These are phyloP conservation scores for Globisporangium megalacanthum DNA, from an alignment of 352 stramenopile species.

Conservation along the genomic window DNA sequence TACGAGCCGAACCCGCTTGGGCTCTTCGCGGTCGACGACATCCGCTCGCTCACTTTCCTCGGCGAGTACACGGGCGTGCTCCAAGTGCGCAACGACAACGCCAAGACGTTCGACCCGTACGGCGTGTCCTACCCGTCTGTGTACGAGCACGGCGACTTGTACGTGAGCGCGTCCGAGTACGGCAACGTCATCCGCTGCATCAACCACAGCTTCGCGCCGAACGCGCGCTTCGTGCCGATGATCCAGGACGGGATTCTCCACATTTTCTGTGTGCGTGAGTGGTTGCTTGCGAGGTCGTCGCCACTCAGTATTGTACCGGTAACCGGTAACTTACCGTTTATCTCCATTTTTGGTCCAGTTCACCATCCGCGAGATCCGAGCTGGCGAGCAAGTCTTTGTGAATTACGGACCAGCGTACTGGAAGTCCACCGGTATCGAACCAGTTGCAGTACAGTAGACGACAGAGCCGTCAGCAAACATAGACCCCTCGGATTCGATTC, in stretches of 20 bases:
- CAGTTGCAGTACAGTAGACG: slow-evolving; percentile 28
- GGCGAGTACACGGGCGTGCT: slow-evolving; percentile 69
- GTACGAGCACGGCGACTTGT: slow-evolving; percentile 59
- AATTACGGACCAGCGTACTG: slow-evolving; percentile 70
- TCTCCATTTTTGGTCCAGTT: slow-evolving; percentile 35
- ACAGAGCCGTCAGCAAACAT: not conserved
- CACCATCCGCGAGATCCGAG: slow-evolving; percentile 30
- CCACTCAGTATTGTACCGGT: not conserved
- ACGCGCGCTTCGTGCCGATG: slow-evolving; percentile 62
- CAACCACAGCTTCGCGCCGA: slow-evolving; percentile 62
- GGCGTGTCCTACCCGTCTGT: slow-evolving; percentile 66
- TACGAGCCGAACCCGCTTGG: slow-evolving; percentile 49
- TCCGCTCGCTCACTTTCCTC: slow-evolving; percentile 38
- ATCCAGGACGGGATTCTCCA: slow-evolving; percentile 57
- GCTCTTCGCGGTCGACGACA: slow-evolving; percentile 52
- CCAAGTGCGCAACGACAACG: slow-evolving; percentile 35
- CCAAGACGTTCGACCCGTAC: slow-evolving; percentile 52
- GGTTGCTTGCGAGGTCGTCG: not conserved
- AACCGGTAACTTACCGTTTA: not conserved
- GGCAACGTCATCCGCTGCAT: slow-evolving; percentile 77
- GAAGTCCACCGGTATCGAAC: slow-evolving; percentile 51
- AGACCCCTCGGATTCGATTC: slow-evolving; percentile 1
- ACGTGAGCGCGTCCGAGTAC: slow-evolving; percentile 63
- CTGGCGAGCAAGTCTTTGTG: slow-evolving; percentile 67
- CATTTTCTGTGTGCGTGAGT: slow-evolving; percentile 66